Percentiles rank a stretch among this genome's conserved stretches.
Evolutionary conservation across 2,329 filamentous ascomycete species (phyloP).

Genomic region (Dissoconium aciculare): DNA sequence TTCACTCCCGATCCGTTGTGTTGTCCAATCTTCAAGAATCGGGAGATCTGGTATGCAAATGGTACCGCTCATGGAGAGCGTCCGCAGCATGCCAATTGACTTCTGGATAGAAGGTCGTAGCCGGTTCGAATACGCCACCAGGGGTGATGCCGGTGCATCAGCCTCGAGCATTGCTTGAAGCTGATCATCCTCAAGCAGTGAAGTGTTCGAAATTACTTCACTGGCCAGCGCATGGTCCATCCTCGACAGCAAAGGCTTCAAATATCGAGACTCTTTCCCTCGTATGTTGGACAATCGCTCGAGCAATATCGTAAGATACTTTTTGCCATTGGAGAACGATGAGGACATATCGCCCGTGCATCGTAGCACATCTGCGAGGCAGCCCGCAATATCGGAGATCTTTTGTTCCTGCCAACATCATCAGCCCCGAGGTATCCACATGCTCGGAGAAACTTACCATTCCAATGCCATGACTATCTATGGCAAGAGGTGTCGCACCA

Average conservation of each 20-base stretch:
- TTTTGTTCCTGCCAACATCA: conserved; percentile 21
- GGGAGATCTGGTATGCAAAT: conserved; percentile 17
- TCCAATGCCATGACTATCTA: conserved; percentile 24
- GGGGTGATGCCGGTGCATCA: too few species aligned
- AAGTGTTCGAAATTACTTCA: too few species aligned
- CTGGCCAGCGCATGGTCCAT: too few species aligned
- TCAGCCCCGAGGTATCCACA: conserved; percentile 5
- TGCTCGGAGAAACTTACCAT: conserved; percentile 17
- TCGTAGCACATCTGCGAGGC: conserved; percentile 23
- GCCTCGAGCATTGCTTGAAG: too few species aligned
- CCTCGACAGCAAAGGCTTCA: conserved; percentile 22
- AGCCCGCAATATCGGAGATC: conserved; percentile 23
- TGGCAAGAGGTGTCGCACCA: conserved; percentile 16
- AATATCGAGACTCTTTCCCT: conserved; percentile 23
- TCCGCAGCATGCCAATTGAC: conserved; percentile 19
- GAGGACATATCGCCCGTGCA: conserved; percentile 23
- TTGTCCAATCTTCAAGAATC: conserved; percentile 9
- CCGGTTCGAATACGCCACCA: too few species aligned
- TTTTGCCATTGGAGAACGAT: conserved; percentile 21
- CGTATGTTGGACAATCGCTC: conserved; percentile 22
- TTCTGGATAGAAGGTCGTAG: conserved; percentile 17
- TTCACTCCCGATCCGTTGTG: too few species aligned
- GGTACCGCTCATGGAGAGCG: conserved; percentile 17
- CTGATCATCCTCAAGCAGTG: too few species aligned
- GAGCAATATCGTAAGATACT: conserved; percentile 22